A percentile compares a stretch with the other conserved stretches of the same genome.
Conservation (phyloP, 2,329 filamentous ascomycete genomes). For the Mariannaea sp. region DNA sequence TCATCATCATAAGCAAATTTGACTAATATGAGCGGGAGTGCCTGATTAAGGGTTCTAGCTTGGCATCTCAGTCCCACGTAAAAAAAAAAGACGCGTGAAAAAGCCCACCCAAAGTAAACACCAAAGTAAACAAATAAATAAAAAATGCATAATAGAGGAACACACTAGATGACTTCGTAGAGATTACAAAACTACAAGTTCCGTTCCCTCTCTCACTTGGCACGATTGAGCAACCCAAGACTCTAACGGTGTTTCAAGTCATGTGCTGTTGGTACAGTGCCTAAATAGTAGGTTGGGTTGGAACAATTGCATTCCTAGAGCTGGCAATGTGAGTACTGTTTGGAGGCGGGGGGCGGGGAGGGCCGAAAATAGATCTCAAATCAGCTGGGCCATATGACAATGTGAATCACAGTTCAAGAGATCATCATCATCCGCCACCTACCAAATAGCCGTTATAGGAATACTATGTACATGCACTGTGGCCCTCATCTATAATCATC, state of each 20-base stretch:
- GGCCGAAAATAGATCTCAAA: conserved; percentile 20
- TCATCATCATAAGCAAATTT: neutral
- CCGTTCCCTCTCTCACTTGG: too few relatives aligned
- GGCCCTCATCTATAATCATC: conserved; percentile 7
- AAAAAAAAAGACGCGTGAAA: too few relatives aligned
- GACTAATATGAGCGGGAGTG: conserved; percentile 2
- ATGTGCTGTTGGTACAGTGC: neutral
- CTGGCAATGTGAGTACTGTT: conserved; percentile 1
- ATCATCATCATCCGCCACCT: too few relatives aligned
- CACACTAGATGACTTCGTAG: too few relatives aligned
- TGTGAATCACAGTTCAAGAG: too few relatives aligned
- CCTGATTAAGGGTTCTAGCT: neutral
- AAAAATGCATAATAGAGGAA: too few relatives aligned
- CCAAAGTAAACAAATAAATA: too few relatives aligned
- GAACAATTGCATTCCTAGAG: conserved; percentile 3
- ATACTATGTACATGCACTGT: too few relatives aligned
- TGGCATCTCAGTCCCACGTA: conserved; percentile 2
- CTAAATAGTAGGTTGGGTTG: neutral
- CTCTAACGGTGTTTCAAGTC: neutral
- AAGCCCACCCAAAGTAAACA: too few relatives aligned
- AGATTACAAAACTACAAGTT: too few relatives aligned
- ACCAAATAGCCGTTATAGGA: too few relatives aligned
- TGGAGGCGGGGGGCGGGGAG: conserved; percentile 22
- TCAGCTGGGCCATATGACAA: conserved; percentile 15
- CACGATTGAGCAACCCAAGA: too few relatives aligned